Conservation (phyloP, 164 flowering plant genomes). For the Warburgia ugandensis region DNA sequence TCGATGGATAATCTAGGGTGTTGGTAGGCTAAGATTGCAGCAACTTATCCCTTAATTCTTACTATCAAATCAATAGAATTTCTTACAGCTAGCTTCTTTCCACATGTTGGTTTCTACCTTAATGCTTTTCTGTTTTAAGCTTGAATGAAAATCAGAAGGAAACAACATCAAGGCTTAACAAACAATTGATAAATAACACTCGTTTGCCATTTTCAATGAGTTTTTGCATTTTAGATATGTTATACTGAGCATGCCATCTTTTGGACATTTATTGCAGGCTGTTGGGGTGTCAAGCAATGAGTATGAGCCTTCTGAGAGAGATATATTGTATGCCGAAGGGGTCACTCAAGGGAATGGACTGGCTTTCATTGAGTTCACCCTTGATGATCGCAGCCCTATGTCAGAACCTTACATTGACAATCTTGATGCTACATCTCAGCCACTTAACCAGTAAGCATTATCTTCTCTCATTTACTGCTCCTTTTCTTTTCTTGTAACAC, state of each 20-base stretch:
- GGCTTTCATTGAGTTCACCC: conserved; percentile 86
- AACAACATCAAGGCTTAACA: no score
- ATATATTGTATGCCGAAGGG: conserved; percentile 93
- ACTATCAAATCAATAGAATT: no score
- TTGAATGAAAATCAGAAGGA: no score
- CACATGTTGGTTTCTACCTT: no score
- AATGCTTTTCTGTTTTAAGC: no score
- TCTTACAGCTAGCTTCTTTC: no score
- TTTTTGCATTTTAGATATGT: not conserved
- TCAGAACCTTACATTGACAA: conserved; percentile 83
- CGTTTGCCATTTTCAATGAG: not conserved
- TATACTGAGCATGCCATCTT: not conserved
- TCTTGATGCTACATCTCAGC: conserved; percentile 52
- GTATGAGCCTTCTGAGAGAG: conserved; percentile 87
- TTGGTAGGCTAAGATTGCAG: no score
- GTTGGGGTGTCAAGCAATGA: conserved; percentile 96
- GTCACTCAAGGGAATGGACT: conserved; percentile 93
- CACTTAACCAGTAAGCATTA: conserved; percentile 53
- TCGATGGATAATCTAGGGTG: no score
- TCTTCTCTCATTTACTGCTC: not conserved
- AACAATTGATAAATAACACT: no score
- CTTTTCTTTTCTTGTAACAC: not conserved
- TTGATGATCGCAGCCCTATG: conserved; percentile 95
- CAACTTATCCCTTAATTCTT: no score
- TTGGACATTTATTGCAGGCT: conserved; percentile 44